Evolutionary conservation across 805 yeast species (phyloP).

Genomic region (Ogataea henricii): DNA sequence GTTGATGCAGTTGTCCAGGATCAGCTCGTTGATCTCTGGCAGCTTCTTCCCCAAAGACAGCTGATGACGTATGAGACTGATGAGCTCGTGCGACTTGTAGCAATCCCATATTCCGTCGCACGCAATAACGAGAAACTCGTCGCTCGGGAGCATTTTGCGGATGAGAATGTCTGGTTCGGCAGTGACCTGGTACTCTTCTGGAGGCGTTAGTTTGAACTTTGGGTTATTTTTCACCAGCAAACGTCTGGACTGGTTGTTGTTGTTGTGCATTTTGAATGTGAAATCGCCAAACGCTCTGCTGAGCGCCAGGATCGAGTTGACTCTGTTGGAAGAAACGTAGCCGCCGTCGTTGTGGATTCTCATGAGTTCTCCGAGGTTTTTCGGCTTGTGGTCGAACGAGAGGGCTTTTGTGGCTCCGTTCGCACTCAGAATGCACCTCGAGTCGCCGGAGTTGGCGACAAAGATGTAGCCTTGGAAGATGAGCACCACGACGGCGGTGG

Average conservation of each 20-base stretch:
- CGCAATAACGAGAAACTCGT: conserved; percentile 72
- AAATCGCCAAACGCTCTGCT: conserved; percentile 71
- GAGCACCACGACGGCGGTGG: conserved; percentile 52
- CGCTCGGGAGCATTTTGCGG: conserved; percentile 48
- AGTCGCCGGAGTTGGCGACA: conserved; percentile 77
- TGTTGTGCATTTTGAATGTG: conserved; percentile 44
- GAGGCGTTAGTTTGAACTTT: conserved; percentile 41
- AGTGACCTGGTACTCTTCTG: conserved; percentile 78
- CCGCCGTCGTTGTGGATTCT: conserved; percentile 62
- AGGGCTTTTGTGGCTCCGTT: conserved; percentile 58
- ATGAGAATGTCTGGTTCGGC: conserved; percentile 74
- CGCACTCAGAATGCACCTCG: conserved; percentile 60
- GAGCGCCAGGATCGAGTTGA: conserved; percentile 58
- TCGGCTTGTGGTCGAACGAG: conserved; percentile 68
- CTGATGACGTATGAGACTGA: conserved; percentile 56
- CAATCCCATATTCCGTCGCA: conserved; percentile 89
- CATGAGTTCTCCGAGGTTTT: conserved; percentile 57
- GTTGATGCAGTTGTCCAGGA: conserved; percentile 65
- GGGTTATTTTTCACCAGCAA: conserved; percentile 20
- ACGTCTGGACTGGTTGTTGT: conserved; percentile 27
- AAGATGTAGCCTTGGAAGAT: conserved; percentile 47
- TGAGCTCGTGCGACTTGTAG: conserved; percentile 56
- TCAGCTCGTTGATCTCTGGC: conserved; percentile 57
- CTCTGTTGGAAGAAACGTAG: conserved; percentile 60
- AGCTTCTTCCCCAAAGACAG: conserved; percentile 58